These are phyloP conservation scores for Zopfia rhizophila DNA, from an alignment of 2,329 filamentous ascomycete species.

Conservation along the genomic window DNA sequence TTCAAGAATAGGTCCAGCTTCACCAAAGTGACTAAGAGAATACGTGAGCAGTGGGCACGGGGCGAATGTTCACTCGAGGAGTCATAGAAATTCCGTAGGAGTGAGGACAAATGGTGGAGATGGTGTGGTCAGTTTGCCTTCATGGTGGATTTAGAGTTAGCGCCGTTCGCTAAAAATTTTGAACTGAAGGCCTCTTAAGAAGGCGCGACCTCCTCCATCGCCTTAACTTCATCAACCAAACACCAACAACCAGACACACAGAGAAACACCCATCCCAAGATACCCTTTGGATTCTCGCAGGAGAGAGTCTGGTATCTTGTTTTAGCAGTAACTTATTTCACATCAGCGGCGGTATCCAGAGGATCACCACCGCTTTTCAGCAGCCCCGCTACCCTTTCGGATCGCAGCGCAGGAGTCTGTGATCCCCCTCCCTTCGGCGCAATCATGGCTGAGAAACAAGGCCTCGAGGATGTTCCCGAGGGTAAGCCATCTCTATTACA, in stretches of 20 bases:
- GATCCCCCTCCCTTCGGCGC: slow-evolving; percentile 70
- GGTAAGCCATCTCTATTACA: slow-evolving; percentile 72
- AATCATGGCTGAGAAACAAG: slow-evolving; percentile 99
- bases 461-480: slow-evolving; percentile 97
- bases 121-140: slow-evolving; percentile 2
- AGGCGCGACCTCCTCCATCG: slow-evolving; percentile 40
- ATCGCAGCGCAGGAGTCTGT: slow-evolving; percentile 72
- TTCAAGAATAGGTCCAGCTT: slow-evolving; percentile 4
- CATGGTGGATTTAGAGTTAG: slow-evolving; percentile 12
- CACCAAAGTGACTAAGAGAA: background rate
- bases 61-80: slow-evolving; percentile 4
- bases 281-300: slow-evolving; percentile 56
- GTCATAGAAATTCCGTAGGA: slow-evolving; percentile 11
- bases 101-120: slow-evolving; percentile 25
- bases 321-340: slow-evolving; percentile 39
- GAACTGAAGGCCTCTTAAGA: background rate
- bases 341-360: slow-evolving; percentile 52
- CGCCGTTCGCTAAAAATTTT: slow-evolving; percentile 6
- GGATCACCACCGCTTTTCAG: slow-evolving; percentile 54
- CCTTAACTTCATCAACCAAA: slow-evolving; percentile 39
- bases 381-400: slow-evolving; percentile 51
- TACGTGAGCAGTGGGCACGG: background rate
- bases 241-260: slow-evolving; percentile 35
- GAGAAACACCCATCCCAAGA: slow-evolving; percentile 46
- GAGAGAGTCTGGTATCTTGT: slow-evolving; percentile 61